These are phyloP conservation scores for Penicillium sp. DNA, from an alignment of 2,329 filamentous ascomycete genomes.

Conservation along the genomic window DNA sequence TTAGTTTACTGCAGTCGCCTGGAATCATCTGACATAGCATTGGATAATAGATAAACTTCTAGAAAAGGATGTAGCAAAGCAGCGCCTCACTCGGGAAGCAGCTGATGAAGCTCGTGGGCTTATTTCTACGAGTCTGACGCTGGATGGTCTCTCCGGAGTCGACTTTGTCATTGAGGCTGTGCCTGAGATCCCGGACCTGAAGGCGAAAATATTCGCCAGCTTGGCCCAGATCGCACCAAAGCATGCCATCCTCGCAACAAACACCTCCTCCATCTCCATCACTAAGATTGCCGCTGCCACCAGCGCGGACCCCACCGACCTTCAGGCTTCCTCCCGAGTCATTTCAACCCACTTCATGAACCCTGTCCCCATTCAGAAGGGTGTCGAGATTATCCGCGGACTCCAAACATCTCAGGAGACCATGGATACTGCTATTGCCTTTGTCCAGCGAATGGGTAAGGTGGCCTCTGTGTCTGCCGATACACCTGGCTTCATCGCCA, in stretches of 20 bases:
- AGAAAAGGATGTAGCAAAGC: slow-evolving; percentile 86
- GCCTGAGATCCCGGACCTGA: slow-evolving; percentile 84
- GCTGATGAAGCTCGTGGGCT: slow-evolving; percentile 70
- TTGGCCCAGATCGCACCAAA: slow-evolving; percentile 77
- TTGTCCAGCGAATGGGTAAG: slow-evolving; percentile 92
- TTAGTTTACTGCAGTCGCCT: background rate
- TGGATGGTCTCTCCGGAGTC: slow-evolving; percentile 75
- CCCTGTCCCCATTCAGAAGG: slow-evolving; percentile 93
- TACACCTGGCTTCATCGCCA: slow-evolving; percentile 90
- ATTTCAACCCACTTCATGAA: slow-evolving; percentile 99
- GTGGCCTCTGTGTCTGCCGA: slow-evolving; percentile 83
- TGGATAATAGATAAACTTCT: slow-evolving; percentile 75
- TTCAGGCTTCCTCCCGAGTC: slow-evolving; percentile 79
- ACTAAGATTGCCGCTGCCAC: slow-evolving; percentile 92
- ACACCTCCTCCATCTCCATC: slow-evolving; percentile 98
- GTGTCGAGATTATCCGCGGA: slow-evolving; percentile 94
- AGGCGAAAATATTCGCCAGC: slow-evolving; percentile 80
- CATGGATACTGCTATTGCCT: slow-evolving; percentile 74
- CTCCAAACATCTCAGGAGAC: slow-evolving; percentile 85
- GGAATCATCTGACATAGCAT: background rate
- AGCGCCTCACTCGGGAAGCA: slow-evolving; percentile 76
- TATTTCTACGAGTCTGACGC: slow-evolving; percentile 66
- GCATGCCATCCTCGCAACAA: slow-evolving; percentile 90
- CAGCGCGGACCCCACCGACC: slow-evolving; percentile 72
- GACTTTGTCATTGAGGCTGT: slow-evolving; percentile 99